Percentiles rank a stretch among this genome's conserved stretches.
phyloP scores from a whole-genome alignment of 2,329 filamentous ascomycete species.

The Botrytis cinerea region DNA sequence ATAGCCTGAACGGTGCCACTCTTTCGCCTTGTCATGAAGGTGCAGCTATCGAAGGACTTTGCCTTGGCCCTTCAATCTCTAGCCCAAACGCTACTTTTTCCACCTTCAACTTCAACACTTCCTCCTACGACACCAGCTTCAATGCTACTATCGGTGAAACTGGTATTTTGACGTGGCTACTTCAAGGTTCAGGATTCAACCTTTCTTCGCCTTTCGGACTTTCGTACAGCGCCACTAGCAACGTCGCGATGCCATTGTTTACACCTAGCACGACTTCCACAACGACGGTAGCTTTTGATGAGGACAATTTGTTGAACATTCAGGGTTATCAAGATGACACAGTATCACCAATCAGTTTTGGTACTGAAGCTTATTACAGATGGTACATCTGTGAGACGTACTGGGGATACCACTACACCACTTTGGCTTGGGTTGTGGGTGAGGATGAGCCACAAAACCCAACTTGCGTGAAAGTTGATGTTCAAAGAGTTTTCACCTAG shows the following conservation, averaged over 20 bases:
- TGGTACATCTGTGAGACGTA: conserved; percentile 50
- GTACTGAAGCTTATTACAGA: conserved; percentile 37
- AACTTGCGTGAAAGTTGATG: conserved; percentile 47
- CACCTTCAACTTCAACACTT: conserved; percentile 35
- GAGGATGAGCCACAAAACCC: conserved; percentile 47
- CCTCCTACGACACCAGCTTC: conserved; percentile 24
- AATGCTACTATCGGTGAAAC: conserved; percentile 31
- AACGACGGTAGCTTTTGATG: conserved; percentile 46
- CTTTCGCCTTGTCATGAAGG: conserved; percentile 50
- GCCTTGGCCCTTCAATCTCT: conserved; percentile 37
- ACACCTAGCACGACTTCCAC: conserved; percentile 31
- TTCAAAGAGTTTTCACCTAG: conserved; percentile 40
- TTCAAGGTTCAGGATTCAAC: conserved; percentile 36
- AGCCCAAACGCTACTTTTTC: conserved; percentile 29
- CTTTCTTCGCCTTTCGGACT: conserved; percentile 44
- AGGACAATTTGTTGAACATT: conserved; percentile 44
- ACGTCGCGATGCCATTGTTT: conserved; percentile 48
- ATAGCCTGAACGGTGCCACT: conserved; percentile 43
- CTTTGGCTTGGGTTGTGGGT: conserved; percentile 48
- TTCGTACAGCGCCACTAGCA: conserved; percentile 43
- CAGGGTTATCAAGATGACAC: conserved; percentile 46
- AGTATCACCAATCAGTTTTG: conserved; percentile 39
- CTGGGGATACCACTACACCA: conserved; percentile 47
- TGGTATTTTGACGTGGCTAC: conserved; percentile 35
- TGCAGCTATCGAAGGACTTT: conserved; percentile 51